Evolutionary conservation across 2,329 filamentous ascomycete genomes (phyloP).

Genomic region (Tolypocladium inflatum): DNA sequence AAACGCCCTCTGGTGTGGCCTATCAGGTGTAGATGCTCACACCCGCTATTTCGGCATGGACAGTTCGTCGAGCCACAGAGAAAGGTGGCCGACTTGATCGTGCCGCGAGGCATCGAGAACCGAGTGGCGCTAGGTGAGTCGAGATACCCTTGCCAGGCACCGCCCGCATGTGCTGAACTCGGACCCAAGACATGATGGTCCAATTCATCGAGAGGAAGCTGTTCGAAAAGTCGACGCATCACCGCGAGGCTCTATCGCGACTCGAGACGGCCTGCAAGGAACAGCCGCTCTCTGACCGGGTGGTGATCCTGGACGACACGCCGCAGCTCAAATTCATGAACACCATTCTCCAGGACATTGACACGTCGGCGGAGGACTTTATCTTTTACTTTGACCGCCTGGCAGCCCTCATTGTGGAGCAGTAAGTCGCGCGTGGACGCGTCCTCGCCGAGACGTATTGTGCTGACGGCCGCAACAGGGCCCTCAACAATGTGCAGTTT

Average conservation of each 20-base stretch:
- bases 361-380: slow-evolving; percentile 78
- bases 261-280: slow-evolving; percentile 65
- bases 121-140: slow-evolving; percentile 71
- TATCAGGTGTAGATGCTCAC: not conserved
- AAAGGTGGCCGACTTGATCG: slow-evolving; percentile 87
- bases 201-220: slow-evolving; percentile 87
- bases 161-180: not conserved
- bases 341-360: slow-evolving; percentile 76
- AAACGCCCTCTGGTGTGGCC: not conserved
- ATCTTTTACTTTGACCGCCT: slow-evolving; percentile 96
- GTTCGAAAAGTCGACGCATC: slow-evolving; percentile 72
- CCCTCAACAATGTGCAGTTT: slow-evolving; percentile 70
- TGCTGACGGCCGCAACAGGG: slow-evolving; percentile 34
- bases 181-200: slow-evolving; percentile 69
- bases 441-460: not conserved
- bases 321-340: slow-evolving; percentile 81
- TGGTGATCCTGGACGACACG: slow-evolving; percentile 65
- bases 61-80: slow-evolving; percentile 84
- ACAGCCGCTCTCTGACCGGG: slow-evolving; percentile 63
- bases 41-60: not conserved
- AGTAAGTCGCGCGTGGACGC: slow-evolving; percentile 33
- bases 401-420: slow-evolving; percentile 73
- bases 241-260: slow-evolving; percentile 68
- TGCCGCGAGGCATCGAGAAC: slow-evolving; percentile 91
- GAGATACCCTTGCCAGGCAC: not conserved